Base-by-base conservation (phyloP, 2,329 filamentous ascomycete species). In the Seiridium unicorne region DNA sequence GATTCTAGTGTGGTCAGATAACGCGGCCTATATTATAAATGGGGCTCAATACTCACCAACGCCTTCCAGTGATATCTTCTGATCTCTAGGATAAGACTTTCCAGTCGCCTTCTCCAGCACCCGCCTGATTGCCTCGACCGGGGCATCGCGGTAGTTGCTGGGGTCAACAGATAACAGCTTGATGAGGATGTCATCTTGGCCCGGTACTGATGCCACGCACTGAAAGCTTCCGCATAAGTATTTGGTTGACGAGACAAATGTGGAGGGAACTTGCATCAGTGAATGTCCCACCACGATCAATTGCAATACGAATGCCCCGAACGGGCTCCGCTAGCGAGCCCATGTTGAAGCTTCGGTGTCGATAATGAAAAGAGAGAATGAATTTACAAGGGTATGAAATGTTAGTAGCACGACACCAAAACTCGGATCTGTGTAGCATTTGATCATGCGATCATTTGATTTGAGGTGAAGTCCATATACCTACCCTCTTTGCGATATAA, bases 151-250 rank as follows among this genome's bases (percentile, higher is more conserved):
- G 71, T 91, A 91, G 71, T 90, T 90, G 36, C 79, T 75, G 0
- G 89, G 88, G 66, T 92, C 89, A 64, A 90, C 89, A 0, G 89
- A 92, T 10, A 93, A 81, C 1, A 93, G 78, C 71, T 92, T 92
- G 72, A 92, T 89, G 56, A 91, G 76, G 53, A 91, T 80, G 63
- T 90, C 86, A 70, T 90, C 86, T 70, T 84, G 79, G 76, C 88
- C 87, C 62, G 81, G 81, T n/a, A 85, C 84, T 2, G 81, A 83
- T 57, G 87, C 88, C 4, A 88, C 85, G 9, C 63, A 44, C 63
- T 63, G 35, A 35, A 49, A 32, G 31, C 63, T 63, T 34, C 34
- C 8, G 31, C 5, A 11, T 11, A 1, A 32, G 53, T 32, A 44
- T 8, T 3, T 35, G 13, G 5, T 9, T 40, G 18, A 35, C 35